Evolutionary conservation across 768 basidiomycete genomes (phyloP).

Genomic region (Sporobolomyces pararoseus): DNA sequence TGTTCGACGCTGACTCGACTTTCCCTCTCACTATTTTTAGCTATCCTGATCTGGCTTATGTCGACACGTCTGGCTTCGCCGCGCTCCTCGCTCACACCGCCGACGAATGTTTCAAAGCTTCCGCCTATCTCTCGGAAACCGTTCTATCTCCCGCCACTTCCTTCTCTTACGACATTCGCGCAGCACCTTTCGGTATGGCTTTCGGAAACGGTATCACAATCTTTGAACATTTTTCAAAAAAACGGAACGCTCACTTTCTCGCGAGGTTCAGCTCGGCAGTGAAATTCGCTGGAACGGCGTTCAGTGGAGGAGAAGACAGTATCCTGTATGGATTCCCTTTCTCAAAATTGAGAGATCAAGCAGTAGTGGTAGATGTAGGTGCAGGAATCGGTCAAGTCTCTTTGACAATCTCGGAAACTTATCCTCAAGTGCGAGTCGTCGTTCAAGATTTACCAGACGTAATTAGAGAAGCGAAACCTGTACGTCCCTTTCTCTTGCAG

Average conservation of each 20-base stretch:
- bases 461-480: constrained; percentile 44
- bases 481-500: neutral
- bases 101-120: constrained; percentile 28
- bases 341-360: constrained; percentile 53
- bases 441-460: constrained; percentile 48
- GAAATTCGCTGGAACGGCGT: constrained; percentile 11
- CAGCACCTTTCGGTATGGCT: constrained; percentile 47
- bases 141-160: constrained; percentile 39
- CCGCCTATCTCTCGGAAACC: constrained; percentile 40
- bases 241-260: constrained; percentile 46
- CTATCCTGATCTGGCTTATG: no score
- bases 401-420: constrained; percentile 42
- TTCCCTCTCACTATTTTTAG: no score
- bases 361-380: constrained; percentile 50
- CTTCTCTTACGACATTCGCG: constrained; percentile 31
- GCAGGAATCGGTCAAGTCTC: constrained; percentile 46
- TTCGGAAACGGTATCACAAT: constrained; percentile 42
- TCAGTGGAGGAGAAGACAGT: neutral
- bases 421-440: constrained; percentile 46
- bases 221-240: constrained; percentile 47
- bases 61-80: constrained; percentile 40
- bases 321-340: constrained; percentile 51
- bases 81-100: constrained; percentile 42
- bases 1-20: no score
- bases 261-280: constrained; percentile 50